Evolutionary conservation across 371 early-diverging fungal species (phyloP).

Genomic region (Mucor piriformis): DNA sequence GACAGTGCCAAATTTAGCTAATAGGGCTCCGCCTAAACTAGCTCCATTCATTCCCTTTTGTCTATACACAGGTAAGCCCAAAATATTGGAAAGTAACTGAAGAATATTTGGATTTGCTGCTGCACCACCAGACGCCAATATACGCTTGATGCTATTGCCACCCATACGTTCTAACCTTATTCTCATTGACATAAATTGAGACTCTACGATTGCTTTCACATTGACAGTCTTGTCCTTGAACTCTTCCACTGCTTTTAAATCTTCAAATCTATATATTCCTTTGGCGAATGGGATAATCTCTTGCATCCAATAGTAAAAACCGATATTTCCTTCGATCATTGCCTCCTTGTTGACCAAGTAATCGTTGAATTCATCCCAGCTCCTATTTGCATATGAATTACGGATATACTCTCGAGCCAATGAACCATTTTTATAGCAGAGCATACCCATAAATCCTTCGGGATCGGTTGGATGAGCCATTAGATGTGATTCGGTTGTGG

Average conservation of each 20-base stretch:
- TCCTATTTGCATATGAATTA: slow-evolving; percentile 50
- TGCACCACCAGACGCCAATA: slow-evolving; percentile 81
- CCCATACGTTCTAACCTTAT: slow-evolving; percentile 45
- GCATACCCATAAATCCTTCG: slow-evolving; percentile 70
- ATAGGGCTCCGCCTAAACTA: slow-evolving; percentile 50
- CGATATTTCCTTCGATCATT: slow-evolving; percentile 35
- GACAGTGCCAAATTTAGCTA: slow-evolving; percentile 41
- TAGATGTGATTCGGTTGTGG: slow-evolving; percentile 62
- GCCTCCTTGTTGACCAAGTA: slow-evolving; percentile 30
- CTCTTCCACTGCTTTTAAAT: slow-evolving; percentile 52
- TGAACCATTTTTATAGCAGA: slow-evolving; percentile 86
- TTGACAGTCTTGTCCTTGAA: slow-evolving; percentile 47
- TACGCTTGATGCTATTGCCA: slow-evolving; percentile 37
- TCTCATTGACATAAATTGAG: slow-evolving; percentile 78
- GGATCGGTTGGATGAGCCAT: slow-evolving; percentile 74
- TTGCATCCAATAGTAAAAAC: slow-evolving; percentile 74
- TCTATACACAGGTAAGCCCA: slow-evolving; percentile 69
- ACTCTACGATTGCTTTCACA: slow-evolving; percentile 72
- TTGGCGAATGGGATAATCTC: slow-evolving; percentile 79
- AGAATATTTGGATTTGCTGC: slow-evolving; percentile 61
- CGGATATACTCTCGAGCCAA: slow-evolving; percentile 74
- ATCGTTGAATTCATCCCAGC: slow-evolving; percentile 67
- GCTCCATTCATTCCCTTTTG: slow-evolving; percentile 50
- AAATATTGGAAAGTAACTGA: slow-evolving; percentile 69
- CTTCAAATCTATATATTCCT: slow-evolving; percentile 69